Percentiles rank a stretch among this genome's conserved stretches.
phyloP scores from a whole-genome alignment of 176 grass and related monocot genomes.

The Aegilops longissima region DNA sequence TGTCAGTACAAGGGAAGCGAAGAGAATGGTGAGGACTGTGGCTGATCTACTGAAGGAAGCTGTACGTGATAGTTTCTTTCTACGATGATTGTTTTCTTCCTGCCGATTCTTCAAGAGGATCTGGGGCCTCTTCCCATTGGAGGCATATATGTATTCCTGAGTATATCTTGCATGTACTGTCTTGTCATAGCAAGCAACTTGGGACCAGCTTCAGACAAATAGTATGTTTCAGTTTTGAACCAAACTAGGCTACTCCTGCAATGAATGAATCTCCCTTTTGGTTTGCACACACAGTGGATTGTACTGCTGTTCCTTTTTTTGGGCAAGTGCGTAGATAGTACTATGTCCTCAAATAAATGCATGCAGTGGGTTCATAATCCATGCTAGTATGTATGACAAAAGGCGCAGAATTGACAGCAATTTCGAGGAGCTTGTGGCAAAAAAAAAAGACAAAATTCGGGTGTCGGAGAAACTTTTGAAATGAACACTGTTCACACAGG shows the following conservation, averaged over 20 bases:
- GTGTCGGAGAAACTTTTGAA: no score
- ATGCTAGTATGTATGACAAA: background rate
- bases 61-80: conserved; percentile 10
- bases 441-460: no score
- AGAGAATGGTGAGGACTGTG: conserved; percentile 51
- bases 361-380: background rate
- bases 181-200: background rate
- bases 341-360: background rate
- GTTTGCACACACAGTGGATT: background rate
- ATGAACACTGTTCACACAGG: no score
- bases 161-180: background rate
- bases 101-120: background rate
- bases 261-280: background rate
- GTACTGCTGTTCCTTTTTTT: background rate
- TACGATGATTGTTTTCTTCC: background rate
- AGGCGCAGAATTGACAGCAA: background rate
- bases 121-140: background rate
- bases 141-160: background rate
- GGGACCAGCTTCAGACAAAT: background rate
- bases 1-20: conserved; percentile 67
- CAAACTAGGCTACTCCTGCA: no score
- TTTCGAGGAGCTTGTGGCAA: background rate
- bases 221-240: background rate
- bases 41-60: conserved; percentile 45
- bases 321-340: background rate